A percentile compares a stretch with the other conserved stretches of the same genome.
Conservation (phyloP, 495 filamentous ascomycete genomes). For the Penicillium waksmanii region DNA sequence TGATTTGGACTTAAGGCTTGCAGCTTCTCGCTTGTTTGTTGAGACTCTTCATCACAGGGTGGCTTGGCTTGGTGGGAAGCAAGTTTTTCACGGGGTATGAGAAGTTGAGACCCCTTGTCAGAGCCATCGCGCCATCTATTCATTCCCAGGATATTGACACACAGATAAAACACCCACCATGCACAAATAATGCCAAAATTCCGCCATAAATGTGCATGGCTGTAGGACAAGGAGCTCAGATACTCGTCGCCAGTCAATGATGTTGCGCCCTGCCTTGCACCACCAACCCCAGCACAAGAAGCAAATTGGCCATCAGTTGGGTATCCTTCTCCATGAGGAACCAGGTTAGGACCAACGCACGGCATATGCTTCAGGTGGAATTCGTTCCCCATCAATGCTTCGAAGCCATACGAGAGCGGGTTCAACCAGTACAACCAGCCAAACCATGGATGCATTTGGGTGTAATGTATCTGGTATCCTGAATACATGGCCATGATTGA, state of each 20-base stretch:
- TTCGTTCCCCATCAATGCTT: conserved; percentile 68
- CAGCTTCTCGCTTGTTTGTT: conserved; percentile 6
- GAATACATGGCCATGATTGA: conserved; percentile 58
- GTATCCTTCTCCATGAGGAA: conserved; percentile 34
- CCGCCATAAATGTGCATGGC: conserved; percentile 41
- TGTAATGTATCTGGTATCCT: conserved; percentile 64
- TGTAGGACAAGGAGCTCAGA: conserved; percentile 47
- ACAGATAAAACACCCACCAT: conserved; percentile 39
- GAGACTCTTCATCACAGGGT: conserved; percentile 31
- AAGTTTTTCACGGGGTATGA: conserved; percentile 37
- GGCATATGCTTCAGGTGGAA: conserved; percentile 51
- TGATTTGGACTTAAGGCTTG: conserved; percentile 15
- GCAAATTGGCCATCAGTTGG: conserved; percentile 21
- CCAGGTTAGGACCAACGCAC: conserved; percentile 47
- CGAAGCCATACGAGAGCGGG: conserved; percentile 73
- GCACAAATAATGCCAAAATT: conserved; percentile 45
- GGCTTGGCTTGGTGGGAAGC: conserved; percentile 13
- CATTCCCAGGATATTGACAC: conserved; percentile 32
- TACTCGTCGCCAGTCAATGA: conserved; percentile 47
- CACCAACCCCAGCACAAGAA: conserved; percentile 56
- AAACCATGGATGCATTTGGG: conserved; percentile 76
- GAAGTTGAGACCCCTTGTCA: conserved; percentile 23
- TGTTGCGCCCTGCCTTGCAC: conserved; percentile 42
- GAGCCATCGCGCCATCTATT: conserved; percentile 28
- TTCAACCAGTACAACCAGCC: conserved; percentile 74